These are phyloP conservation scores for Paraphaeosphaeria sporulosa DNA, from an alignment of 2,329 filamentous ascomycete genomes.

Conservation along the genomic window DNA sequence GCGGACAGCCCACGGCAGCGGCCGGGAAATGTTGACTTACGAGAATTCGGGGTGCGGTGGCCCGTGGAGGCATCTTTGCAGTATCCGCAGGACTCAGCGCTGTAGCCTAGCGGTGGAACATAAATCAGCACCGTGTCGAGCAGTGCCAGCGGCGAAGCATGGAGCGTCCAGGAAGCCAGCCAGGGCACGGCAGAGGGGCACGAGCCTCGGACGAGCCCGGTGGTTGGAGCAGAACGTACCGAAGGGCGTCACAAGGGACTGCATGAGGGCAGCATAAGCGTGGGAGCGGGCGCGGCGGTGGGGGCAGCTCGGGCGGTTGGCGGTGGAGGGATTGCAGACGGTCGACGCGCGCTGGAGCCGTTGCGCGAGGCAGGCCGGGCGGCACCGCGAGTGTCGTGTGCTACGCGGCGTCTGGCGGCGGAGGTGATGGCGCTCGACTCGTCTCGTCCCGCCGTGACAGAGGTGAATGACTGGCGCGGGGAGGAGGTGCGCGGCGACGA, in stretches of 20 bases:
- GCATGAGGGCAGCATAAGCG: slow-evolving; percentile 53
- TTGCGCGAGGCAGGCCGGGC: too few relatives aligned
- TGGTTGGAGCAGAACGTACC: slow-evolving; percentile 53
- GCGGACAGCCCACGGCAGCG: background rate
- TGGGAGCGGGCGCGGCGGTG: slow-evolving; percentile 42
- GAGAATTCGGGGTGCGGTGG: slow-evolving; percentile 57
- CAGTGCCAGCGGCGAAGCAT: slow-evolving; percentile 1
- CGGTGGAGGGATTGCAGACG: slow-evolving; percentile 20
- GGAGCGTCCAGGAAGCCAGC: background rate
- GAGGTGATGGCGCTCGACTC: background rate
- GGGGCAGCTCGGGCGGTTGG: slow-evolving; percentile 34
- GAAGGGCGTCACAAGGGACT: slow-evolving; percentile 52
- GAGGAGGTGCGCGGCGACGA: too few relatives aligned
- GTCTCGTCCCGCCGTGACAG: slow-evolving; percentile 13
- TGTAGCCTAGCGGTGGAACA: slow-evolving; percentile 52
- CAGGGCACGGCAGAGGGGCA: slow-evolving; percentile 48
- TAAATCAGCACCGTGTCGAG: slow-evolving; percentile 32
- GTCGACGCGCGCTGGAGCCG: too few relatives aligned
- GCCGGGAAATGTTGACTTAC: slow-evolving; percentile 49
- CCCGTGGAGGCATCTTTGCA: slow-evolving; percentile 58
- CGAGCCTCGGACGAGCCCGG: slow-evolving; percentile 39
- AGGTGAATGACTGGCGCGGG: slow-evolving; percentile 13
- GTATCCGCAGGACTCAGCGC: slow-evolving; percentile 59
- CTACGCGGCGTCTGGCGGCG: background rate
- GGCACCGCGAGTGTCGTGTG: slow-evolving; percentile 3